A percentile compares a stretch with the other conserved stretches of the same genome.
Conservation (phyloP, 2,329 filamentous ascomycete genomes). For the Trichophyton simii region DNA sequence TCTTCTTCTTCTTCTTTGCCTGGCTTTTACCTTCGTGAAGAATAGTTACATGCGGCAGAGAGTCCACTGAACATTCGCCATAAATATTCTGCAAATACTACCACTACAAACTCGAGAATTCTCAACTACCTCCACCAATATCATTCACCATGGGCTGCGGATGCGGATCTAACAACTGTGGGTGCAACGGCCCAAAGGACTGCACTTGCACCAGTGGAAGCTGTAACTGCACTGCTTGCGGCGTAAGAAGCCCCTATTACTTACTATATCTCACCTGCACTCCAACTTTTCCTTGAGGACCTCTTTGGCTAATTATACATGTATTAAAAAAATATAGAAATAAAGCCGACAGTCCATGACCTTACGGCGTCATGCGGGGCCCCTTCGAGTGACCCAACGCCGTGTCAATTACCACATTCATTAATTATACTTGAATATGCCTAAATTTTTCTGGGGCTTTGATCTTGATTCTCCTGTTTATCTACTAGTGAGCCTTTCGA, state of each 20-base stretch:
- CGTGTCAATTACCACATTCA: background rate
- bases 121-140: background rate
- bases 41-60: background rate
- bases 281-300: background rate
- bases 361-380: background rate
- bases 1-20: background rate
- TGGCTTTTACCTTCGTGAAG: background rate
- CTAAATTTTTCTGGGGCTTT: background rate
- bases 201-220: constrained; percentile 11
- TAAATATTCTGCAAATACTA: background rate
- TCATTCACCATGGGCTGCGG: constrained; percentile 12
- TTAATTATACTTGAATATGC: background rate
- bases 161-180: constrained; percentile 11
- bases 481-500: background rate
- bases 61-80: background rate
- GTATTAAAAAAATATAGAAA: background rate
- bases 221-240: constrained; percentile 13
- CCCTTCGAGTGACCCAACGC: background rate
- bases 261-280: too few species aligned
- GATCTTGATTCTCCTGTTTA: background rate
- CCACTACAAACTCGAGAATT: background rate
- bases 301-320: background rate
- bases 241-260: constrained; percentile 6
- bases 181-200: constrained; percentile 11
- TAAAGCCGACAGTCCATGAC: background rate